Evolutionary conservation across 2,329 filamentous ascomycete genomes (phyloP).

Genomic region (Paecilomyces dactylethromorphus): DNA sequence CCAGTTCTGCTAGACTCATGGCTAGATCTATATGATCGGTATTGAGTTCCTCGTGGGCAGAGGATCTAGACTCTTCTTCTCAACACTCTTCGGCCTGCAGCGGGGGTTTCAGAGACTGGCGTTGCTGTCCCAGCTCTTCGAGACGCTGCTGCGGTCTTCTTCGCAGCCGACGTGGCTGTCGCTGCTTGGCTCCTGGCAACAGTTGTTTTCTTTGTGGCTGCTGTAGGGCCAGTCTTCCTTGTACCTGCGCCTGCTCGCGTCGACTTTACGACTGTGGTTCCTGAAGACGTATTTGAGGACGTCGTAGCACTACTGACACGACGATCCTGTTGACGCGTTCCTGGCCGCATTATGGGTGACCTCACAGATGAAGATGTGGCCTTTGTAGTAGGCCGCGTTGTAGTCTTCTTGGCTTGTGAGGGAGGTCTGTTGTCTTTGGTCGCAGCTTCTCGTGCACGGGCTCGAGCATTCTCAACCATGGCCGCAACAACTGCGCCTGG

Average conservation of each 20-base stretch:
- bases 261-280: slow-evolving; percentile 31
- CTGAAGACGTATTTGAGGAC: slow-evolving; percentile 31
- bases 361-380: slow-evolving; percentile 20
- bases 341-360: slow-evolving; percentile 22
- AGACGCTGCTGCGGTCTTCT: slow-evolving; percentile 22
- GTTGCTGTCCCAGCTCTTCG: slow-evolving; percentile 12
- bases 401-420: slow-evolving; percentile 19
- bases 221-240: slow-evolving; percentile 22
- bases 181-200: slow-evolving; percentile 23
- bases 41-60: neutral
- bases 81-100: slow-evolving; percentile 31
- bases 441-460: slow-evolving; percentile 17
- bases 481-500: slow-evolving; percentile 15
- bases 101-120: slow-evolving; percentile 29
- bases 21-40: neutral
- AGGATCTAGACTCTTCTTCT: slow-evolving; percentile 31
- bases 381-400: slow-evolving; percentile 20
- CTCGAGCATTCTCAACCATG: slow-evolving; percentile 13
- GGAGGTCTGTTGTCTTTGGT: slow-evolving; percentile 20
- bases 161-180: slow-evolving; percentile 24
- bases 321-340: slow-evolving; percentile 34
- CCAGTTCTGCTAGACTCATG: neutral
- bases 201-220: slow-evolving; percentile 22
- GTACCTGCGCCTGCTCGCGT: slow-evolving; percentile 19
- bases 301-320: slow-evolving; percentile 25